phyloP scores from a whole-genome alignment of 306 rosid genomes.

The Abrus precatorius region DNA sequence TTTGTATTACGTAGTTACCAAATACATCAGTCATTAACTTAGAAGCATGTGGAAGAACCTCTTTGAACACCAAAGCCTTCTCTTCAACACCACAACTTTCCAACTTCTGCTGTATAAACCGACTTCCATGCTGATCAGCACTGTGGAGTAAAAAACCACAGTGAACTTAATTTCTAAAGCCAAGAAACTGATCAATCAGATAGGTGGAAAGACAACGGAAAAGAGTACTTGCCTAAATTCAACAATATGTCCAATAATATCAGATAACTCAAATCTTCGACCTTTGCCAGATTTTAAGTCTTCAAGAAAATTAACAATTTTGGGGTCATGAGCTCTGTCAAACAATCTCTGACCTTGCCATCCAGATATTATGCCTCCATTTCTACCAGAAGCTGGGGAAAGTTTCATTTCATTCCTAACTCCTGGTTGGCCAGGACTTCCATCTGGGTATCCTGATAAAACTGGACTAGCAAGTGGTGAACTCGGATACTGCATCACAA shows the following conservation, averaged over 20 bases:
- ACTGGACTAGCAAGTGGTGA: constrained; percentile 56
- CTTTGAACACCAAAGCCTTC: constrained; percentile 54
- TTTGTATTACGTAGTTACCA: constrained; percentile 61
- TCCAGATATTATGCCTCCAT: constrained; percentile 50
- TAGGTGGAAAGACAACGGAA: constrained; percentile 19
- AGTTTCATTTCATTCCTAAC: constrained; percentile 56
- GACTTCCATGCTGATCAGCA: constrained; percentile 62
- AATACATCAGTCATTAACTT: constrained; percentile 60
- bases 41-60: constrained; percentile 59
- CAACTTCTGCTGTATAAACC: constrained; percentile 62
- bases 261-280: constrained; percentile 66
- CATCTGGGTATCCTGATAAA: constrained; percentile 53
- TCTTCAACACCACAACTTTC: constrained; percentile 49
- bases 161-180: constrained; percentile 29
- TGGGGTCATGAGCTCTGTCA: constrained; percentile 57
- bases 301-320: constrained; percentile 60
- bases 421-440: constrained; percentile 52
- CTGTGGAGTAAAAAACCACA: constrained; percentile 48
- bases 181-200: constrained; percentile 25
- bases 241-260: constrained; percentile 62
- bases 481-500: constrained; percentile 56
- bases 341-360: constrained; percentile 63
- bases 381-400: constrained; percentile 53
- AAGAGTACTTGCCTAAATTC: constrained; percentile 59
- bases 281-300: constrained; percentile 65